Conservation (phyloP, 441 rosid genomes). For the Adansonia grandidieri region DNA sequence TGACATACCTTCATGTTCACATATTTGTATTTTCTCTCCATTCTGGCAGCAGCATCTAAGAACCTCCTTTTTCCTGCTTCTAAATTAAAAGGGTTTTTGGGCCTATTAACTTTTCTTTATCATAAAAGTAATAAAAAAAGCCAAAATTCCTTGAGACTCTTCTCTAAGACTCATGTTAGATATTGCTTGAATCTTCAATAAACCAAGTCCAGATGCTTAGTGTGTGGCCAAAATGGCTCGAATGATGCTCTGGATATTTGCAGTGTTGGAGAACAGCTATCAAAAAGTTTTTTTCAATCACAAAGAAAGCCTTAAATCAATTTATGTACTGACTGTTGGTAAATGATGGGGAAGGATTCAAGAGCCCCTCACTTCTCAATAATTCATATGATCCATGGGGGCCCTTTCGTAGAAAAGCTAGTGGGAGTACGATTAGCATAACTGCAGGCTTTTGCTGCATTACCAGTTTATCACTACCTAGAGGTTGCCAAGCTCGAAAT, state of each 20-base stretch:
- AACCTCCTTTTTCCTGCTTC: neutral
- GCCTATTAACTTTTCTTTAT: neutral
- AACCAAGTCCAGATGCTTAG: neutral
- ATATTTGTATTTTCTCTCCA: neutral
- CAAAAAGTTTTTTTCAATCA: neutral
- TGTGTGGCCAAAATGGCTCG: neutral
- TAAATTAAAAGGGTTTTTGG: neutral
- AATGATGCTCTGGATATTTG: neutral
- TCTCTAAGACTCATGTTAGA: neutral
- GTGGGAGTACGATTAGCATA: neutral
- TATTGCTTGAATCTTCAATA: neutral
- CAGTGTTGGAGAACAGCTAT: neutral
- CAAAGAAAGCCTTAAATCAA: neutral
- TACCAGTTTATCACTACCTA: neutral
- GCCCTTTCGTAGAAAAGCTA: neutral
- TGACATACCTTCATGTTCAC: neutral
- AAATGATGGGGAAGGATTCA: neutral
- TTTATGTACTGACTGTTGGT: neutral
- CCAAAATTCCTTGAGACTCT: neutral
- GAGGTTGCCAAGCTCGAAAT: neutral
- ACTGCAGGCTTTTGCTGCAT: neutral
- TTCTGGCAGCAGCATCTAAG: neutral
- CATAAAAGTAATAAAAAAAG: neutral
- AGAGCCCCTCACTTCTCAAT: neutral
- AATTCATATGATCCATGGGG: neutral